Conservation (phyloP, 139 green algal genomes). For the Mesotaenium endlicherianum region DNA sequence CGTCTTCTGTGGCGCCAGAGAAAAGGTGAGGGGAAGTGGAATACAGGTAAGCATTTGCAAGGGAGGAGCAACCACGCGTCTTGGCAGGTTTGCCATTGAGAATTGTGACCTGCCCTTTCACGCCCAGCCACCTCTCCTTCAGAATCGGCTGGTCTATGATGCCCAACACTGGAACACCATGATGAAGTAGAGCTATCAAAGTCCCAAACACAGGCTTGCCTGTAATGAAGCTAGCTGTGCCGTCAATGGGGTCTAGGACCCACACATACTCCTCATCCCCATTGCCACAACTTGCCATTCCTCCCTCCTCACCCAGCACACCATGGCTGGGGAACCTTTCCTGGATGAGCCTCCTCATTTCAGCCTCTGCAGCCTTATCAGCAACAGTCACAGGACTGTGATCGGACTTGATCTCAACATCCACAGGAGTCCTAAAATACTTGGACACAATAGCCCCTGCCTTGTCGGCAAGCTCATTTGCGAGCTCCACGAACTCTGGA, state of each 20-base stretch:
- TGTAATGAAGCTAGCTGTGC: slow-evolving; percentile 99
- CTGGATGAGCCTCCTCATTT: neutral
- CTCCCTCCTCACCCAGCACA: slow-evolving; percentile 34
- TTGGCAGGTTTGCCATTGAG: slow-evolving; percentile 79
- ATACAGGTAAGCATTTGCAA: slow-evolving; percentile 55
- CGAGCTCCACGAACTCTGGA: slow-evolving; percentile 51
- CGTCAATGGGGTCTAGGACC: slow-evolving; percentile 98
- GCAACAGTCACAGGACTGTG: slow-evolving; percentile 59
- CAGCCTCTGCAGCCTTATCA: neutral
- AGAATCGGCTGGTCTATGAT: slow-evolving; percentile 93
- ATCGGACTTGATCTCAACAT: slow-evolving; percentile 80
- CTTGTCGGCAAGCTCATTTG: slow-evolving; percentile 72
- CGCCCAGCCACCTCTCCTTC: slow-evolving; percentile 89
- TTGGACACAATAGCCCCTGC: slow-evolving; percentile 65
- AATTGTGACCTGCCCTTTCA: slow-evolving; percentile 70
- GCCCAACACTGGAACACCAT: slow-evolving; percentile 81
- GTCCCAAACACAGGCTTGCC: slow-evolving; percentile 97
- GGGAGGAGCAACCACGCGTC: slow-evolving; percentile 42
- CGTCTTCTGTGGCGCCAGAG: slow-evolving; percentile 38
- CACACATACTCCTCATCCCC: slow-evolving; percentile 71
- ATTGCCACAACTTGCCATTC: neutral
- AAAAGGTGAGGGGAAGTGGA: slow-evolving; percentile 96
- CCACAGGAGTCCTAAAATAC: slow-evolving; percentile 75
- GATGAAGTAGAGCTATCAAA: slow-evolving; percentile 85
- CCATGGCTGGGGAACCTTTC: slow-evolving; percentile 2